Evolutionary conservation across 2,329 filamentous ascomycete species (phyloP), one percentile per base, ranked within the genome.

Genomic region (Huntiella moniliformis): DNA sequence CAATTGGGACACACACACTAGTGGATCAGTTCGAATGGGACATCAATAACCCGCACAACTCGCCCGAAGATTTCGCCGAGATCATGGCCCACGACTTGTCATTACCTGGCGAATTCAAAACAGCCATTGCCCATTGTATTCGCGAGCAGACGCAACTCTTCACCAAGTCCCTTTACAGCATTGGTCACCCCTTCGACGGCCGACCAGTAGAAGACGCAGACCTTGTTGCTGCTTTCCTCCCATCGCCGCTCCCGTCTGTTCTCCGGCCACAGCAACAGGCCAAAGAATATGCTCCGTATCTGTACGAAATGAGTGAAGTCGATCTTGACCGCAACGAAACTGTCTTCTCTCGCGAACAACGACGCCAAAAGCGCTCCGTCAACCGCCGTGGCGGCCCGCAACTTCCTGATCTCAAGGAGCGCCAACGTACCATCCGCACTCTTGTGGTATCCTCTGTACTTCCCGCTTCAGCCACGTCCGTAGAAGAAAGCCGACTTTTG

Each of bases 1-100:
- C 91, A 5, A 95, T 98, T 57, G 91, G 88, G 36, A 81, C 84
- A 52, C 84, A 93, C 57, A 96, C 87, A 0, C 68, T 98, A 18
- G 80, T 95, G 33, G 91, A 98, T 56, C 91, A 96, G 59, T 96
- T 98, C 51, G 91, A 98, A 62, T 98, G 91, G 91, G 91, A 98
- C 55, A 86, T 96, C 58, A 96, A 96, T 62, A 92, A 94, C 59
- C 82, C 87, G 0, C 66, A 80, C 46, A 98, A 98, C 60, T 92
- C 82, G 0, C 86, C 91, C 2, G 91, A 98, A 62, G 85, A 93
- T 48, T 98, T 98, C 60, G 91, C 91, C 18, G 68, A 74, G 51
- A 79, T 79, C 58, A 93, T 96, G 84, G 78, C 87, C 0, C 75
- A 77, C 49, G 91, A 98, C 56, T 70, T 98, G 18, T 87, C 87